These are phyloP conservation scores for Colletotrichum paranaense DNA, from an alignment of 2,329 filamentous ascomycete species.

Conservation along the genomic window DNA sequence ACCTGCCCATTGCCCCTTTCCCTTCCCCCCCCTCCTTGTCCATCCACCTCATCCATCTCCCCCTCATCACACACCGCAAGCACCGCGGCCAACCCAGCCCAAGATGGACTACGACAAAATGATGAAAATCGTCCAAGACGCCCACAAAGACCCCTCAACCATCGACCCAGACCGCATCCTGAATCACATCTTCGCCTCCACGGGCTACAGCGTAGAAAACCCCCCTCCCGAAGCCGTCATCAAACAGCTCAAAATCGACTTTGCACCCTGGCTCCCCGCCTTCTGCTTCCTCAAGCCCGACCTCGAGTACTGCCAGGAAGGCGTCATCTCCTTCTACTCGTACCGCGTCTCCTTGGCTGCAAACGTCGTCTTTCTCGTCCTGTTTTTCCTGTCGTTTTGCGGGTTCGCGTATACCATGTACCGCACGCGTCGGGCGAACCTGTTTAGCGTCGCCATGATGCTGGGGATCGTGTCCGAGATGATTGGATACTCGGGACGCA, in stretches of 20 bases:
- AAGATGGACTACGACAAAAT: not conserved
- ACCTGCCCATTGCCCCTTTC: not conserved
- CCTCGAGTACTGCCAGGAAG: constrained; percentile 40
- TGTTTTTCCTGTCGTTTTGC: constrained; percentile 61
- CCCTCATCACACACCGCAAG: not conserved
- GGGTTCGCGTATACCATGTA: constrained; percentile 53
- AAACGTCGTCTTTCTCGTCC: constrained; percentile 61
- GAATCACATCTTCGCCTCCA: not conserved
- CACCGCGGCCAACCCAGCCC: not conserved
- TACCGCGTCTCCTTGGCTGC: constrained; percentile 66
- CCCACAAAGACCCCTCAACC: not conserved
- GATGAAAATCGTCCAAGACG: not conserved
- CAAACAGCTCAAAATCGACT: not conserved
- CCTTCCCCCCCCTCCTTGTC: too few relatives aligned
- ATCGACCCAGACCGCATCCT: not conserved
- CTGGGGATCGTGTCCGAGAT: constrained; percentile 66
- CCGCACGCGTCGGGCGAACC: constrained; percentile 57
- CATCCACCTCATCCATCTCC: not conserved
- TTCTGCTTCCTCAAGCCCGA: constrained; percentile 45
- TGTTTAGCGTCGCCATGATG: constrained; percentile 64
- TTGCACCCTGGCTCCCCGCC: not conserved
- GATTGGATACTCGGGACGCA: constrained; percentile 68
- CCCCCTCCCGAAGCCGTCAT: not conserved
- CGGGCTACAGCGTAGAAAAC: not conserved
- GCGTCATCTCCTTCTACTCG: constrained; percentile 55